A percentile compares a stretch with the other conserved stretches of the same genome.
These are phyloP conservation scores for Rhynchosporium graminicola DNA, from an alignment of 2,329 filamentous ascomycete species.

Conservation along the genomic window DNA sequence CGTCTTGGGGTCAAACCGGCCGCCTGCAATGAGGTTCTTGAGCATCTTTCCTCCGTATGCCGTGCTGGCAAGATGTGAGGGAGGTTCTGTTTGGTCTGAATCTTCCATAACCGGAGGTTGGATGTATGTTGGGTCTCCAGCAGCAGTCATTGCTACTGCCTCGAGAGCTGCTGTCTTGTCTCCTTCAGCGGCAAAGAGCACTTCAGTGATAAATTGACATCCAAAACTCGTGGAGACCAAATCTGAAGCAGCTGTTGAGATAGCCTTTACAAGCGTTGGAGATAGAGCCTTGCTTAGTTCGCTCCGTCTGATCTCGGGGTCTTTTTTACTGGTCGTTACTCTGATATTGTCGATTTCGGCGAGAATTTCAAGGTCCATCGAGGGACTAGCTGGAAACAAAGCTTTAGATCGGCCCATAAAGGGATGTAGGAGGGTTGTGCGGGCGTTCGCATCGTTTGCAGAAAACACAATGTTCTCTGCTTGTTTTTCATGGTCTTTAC, in stretches of 20 bases:
- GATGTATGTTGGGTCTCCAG: conserved; percentile 51
- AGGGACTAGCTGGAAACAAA: conserved; percentile 62
- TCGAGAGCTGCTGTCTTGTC: conserved; percentile 75
- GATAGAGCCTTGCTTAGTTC: conserved; percentile 78
- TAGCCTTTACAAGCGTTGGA: conserved; percentile 71
- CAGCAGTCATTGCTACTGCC: conserved; percentile 66
- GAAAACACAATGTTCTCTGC: conserved; percentile 64
- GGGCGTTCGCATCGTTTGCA: conserved; percentile 65
- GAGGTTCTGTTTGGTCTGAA: conserved; percentile 25
- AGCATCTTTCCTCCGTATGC: conserved; percentile 77
- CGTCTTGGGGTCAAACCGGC: conserved; percentile 74
- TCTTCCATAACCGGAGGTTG: conserved; percentile 44
- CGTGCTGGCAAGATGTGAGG: conserved; percentile 59
- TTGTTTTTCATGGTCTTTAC: conserved; percentile 64
- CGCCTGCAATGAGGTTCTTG: conserved; percentile 87
- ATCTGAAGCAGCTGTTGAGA: conserved; percentile 66
- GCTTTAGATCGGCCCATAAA: conserved; percentile 68
- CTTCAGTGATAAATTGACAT: conserved; percentile 81
- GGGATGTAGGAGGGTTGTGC: conserved; percentile 75
- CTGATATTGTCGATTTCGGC: conserved; percentile 78
- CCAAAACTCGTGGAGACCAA: conserved; percentile 78
- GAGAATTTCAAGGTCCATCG: conserved; percentile 69
- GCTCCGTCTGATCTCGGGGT: conserved; percentile 70
- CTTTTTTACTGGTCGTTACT: conserved; percentile 88
- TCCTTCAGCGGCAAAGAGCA: conserved; percentile 73